Evolutionary conservation across 306 rosid genomes (phyloP).

Genomic region (Gastrolobium villosum): DNA sequence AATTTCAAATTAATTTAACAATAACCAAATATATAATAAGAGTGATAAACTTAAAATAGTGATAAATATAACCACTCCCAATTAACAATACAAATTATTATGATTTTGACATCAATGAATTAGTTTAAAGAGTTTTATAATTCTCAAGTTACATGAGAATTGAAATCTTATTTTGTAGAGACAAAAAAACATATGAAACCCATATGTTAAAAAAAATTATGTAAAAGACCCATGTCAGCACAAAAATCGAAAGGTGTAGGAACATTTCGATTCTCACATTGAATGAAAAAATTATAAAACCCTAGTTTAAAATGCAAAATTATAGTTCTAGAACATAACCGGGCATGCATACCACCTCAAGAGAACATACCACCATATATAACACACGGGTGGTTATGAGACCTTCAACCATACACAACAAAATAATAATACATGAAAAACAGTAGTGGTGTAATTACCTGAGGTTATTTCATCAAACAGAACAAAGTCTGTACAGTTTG

Average conservation of each 20-base stretch:
- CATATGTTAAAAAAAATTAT: too few species aligned
- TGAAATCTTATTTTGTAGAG: too few species aligned
- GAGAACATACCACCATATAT: constrained; percentile 18
- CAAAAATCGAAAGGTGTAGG: too few species aligned
- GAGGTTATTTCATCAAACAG: constrained; percentile 47
- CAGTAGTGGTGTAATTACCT: constrained; percentile 47
- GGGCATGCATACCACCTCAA: constrained; percentile 14
- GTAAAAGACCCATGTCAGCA: too few species aligned
- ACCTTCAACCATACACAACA: constrained; percentile 38
- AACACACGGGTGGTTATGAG: neutral
- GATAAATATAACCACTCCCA: neutral
- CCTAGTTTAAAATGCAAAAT: constrained; percentile 8
- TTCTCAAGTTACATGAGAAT: too few species aligned
- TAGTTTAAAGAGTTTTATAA: neutral
- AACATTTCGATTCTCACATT: too few species aligned
- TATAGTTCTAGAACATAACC: neutral
- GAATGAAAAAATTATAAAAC: too few species aligned
- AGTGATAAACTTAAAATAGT: too few species aligned
- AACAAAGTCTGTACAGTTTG: constrained; percentile 76
- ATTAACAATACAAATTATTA: neutral
- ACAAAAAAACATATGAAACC: too few species aligned
- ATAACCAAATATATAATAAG: too few species aligned
- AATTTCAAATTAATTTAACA: neutral
- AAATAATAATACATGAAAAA: constrained; percentile 40
- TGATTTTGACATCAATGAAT: neutral